phyloP scores from a whole-genome alignment of 768 basidiomycete genomes.

The Favolaschia claudopus region DNA sequence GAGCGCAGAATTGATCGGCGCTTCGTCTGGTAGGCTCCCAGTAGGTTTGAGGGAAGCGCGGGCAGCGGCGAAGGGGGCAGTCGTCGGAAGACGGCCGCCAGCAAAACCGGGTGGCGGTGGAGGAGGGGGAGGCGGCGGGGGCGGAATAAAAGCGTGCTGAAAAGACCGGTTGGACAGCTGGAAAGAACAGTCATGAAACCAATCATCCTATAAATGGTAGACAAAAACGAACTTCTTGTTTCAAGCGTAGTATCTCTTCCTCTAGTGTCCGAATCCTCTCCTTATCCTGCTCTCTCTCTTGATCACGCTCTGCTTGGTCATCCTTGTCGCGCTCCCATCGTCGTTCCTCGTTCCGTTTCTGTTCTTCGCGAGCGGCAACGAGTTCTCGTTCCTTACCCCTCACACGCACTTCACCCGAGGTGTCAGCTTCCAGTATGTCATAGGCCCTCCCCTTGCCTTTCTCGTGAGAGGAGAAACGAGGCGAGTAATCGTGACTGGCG shows the following conservation, averaged over 20 bases:
- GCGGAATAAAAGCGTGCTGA: slow-evolving; percentile 25
- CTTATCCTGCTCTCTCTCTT: slow-evolving; percentile 64
- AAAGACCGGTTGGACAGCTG: slow-evolving; percentile 56
- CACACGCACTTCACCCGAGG: slow-evolving; percentile 55
- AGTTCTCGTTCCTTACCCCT: slow-evolving; percentile 72
- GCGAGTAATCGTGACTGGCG: slow-evolving; percentile 17
- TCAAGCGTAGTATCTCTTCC: slow-evolving; percentile 66
- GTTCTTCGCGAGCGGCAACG: slow-evolving; percentile 59
- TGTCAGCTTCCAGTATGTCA: slow-evolving; percentile 40
- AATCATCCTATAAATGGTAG: neutral
- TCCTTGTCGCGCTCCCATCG: slow-evolving; percentile 47
- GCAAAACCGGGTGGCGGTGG: slow-evolving; percentile 49
- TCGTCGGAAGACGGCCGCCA: slow-evolving; percentile 34
- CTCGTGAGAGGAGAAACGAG: slow-evolving; percentile 25
- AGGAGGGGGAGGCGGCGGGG: slow-evolving; percentile 47
- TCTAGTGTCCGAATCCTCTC: slow-evolving; percentile 70
- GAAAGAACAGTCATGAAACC: slow-evolving; percentile 8
- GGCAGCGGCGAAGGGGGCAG: slow-evolving; percentile 58
- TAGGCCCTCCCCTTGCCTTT: slow-evolving; percentile 57
- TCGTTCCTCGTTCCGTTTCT: slow-evolving; percentile 49
- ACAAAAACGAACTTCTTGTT: slow-evolving; percentile 55
- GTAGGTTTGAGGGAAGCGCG: slow-evolving; percentile 70
- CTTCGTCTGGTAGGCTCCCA: slow-evolving; percentile 63
- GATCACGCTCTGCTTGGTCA: slow-evolving; percentile 37
- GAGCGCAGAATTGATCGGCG: slow-evolving; percentile 64